Evolutionary conservation across 257 asterid genomes (phyloP).

Genomic region (Penstemon eatonii): DNA sequence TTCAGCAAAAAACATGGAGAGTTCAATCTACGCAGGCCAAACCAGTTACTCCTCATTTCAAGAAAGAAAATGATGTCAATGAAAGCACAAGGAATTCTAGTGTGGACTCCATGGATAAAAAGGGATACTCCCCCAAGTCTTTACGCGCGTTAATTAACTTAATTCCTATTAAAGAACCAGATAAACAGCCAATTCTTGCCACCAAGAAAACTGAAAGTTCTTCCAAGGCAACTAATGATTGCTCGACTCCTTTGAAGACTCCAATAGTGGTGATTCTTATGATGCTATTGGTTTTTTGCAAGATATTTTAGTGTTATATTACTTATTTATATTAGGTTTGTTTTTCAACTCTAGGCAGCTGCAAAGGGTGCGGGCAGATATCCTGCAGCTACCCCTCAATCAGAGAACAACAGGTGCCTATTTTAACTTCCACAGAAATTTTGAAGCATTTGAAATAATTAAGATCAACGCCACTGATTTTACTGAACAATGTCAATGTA

Average conservation of each 20-base stretch:
- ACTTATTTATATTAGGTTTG: not conserved
- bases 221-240: conserved; percentile 35
- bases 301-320: not conserved
- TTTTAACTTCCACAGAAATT: not conserved
- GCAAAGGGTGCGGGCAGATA: conserved; percentile 36
- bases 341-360: conserved; percentile 43
- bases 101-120: conserved; percentile 33
- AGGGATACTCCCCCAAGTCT: conserved; percentile 51
- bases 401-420: conserved; percentile 55
- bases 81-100: conserved; percentile 39
- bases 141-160: conserved; percentile 47
- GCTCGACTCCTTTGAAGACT: conserved; percentile 58
- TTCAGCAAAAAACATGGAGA: conserved; percentile 43
- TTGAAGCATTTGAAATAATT: conserved; percentile 14
- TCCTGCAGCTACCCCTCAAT: conserved; percentile 47
- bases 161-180: conserved; percentile 47
- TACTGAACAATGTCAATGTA: conserved; percentile 8
- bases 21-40: conserved; percentile 49
- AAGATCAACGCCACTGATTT: not conserved
- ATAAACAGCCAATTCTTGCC: conserved; percentile 35
- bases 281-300: not conserved
- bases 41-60: conserved; percentile 44
- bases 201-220: conserved; percentile 38
- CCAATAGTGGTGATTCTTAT: conserved; percentile 42
- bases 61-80: conserved; percentile 44